Evolutionary conservation across 768 basidiomycete species (phyloP).

Genomic region (Tylopilus rubrobrunneus): DNA sequence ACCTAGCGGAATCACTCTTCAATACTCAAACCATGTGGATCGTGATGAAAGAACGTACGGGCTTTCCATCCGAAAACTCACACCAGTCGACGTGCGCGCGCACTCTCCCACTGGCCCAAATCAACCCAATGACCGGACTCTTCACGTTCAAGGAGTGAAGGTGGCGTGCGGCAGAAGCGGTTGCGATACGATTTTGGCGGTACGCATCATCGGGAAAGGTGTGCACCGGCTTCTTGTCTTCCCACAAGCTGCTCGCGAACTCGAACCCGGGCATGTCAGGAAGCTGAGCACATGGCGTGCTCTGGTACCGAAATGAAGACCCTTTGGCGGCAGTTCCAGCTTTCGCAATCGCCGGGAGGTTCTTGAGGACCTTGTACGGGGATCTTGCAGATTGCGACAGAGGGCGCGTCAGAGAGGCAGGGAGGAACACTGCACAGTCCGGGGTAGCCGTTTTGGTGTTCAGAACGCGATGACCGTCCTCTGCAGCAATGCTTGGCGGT

Average conservation of each 20-base stretch:
- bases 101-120: slow-evolving; percentile 51
- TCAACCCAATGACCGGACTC: slow-evolving; percentile 49
- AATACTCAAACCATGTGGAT: neutral
- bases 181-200: slow-evolving; percentile 56
- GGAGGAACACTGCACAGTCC: slow-evolving; percentile 48
- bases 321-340: slow-evolving; percentile 37
- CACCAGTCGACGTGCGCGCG: slow-evolving; percentile 58
- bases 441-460: slow-evolving; percentile 46
- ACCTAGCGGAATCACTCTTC: slow-evolving; percentile 29
- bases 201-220: slow-evolving; percentile 49
- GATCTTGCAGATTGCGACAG: slow-evolving; percentile 45
- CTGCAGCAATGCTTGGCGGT: slow-evolving; percentile 30
- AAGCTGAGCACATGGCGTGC: slow-evolving; percentile 45
- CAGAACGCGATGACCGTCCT: slow-evolving; percentile 36
- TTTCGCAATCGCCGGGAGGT: slow-evolving; percentile 33
- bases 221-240: slow-evolving; percentile 57
- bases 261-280: slow-evolving; percentile 48
- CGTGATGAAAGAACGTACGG: slow-evolving; percentile 27
- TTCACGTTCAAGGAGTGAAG: slow-evolving; percentile 43
- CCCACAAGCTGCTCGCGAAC: slow-evolving; percentile 53
- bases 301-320: slow-evolving; percentile 49
- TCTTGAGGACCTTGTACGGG: slow-evolving; percentile 45
- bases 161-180: slow-evolving; percentile 47
- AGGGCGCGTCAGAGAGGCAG: slow-evolving; percentile 32
- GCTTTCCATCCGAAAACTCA: slow-evolving; percentile 29